These are phyloP conservation scores for Suillus subalutaceus DNA, from an alignment of 768 basidiomycete species.

Conservation along the genomic window DNA sequence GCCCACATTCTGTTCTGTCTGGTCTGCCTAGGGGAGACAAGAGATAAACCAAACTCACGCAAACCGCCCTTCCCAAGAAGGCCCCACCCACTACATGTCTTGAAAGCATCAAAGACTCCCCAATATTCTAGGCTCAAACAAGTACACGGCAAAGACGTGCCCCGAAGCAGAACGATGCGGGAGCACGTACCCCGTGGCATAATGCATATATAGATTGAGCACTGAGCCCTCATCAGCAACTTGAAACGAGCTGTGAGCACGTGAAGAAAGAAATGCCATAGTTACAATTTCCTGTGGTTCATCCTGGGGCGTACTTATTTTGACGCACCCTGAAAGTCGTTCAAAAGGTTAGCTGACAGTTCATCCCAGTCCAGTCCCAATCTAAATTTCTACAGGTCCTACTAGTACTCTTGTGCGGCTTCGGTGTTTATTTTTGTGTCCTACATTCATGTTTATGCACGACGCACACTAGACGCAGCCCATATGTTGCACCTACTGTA, in stretches of 20 bases:
- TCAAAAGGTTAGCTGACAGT: not conserved
- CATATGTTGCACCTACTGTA: not conserved
- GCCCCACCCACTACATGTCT: not conserved
- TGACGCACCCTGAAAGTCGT: not conserved
- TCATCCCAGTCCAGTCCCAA: not conserved
- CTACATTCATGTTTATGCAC: not conserved
- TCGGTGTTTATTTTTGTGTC: not conserved
- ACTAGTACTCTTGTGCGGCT: not conserved
- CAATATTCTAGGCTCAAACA: not conserved
- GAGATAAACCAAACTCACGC: not conserved
- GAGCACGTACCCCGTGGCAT: not conserved
- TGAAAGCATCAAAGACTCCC: not conserved
- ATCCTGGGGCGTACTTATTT: not conserved
- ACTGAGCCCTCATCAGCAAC: not conserved
- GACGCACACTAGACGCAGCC: not conserved
- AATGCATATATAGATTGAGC: not conserved
- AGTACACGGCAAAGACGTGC: not conserved
- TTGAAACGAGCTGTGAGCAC: not conserved
- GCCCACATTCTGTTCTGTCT: not conserved
- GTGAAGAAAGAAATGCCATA: not conserved
- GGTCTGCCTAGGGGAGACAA: not conserved
- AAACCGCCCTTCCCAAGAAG: not conserved
- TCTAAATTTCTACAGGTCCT: not conserved
- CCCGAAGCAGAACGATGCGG: not conserved
- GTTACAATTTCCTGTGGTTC: not conserved